Evolutionary conservation across 202 grass and related monocot genomes (phyloP), one percentile per base, ranked within the genome.

Genomic region (Eragrostis tef): DNA sequence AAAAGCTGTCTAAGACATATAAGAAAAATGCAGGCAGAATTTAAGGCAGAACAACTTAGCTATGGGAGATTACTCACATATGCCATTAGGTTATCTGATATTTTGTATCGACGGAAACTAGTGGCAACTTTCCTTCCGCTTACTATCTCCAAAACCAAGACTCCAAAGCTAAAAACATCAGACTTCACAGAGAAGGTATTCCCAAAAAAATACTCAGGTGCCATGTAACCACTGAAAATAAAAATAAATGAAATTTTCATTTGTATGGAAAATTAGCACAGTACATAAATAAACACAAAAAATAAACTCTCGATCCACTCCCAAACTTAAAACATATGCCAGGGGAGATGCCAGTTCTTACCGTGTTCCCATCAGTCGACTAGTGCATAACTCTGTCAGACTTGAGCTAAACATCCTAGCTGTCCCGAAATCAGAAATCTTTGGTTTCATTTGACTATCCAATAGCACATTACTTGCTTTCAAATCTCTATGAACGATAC

Each of bases 381-480:
- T 61, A 27, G 42, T 9, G 2, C 25, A 34, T 21, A 20, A 44
- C 26, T 75, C 20, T 45, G 54, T 60, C 3, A 5, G 15, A 10
- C 20, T 75, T 16, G 73, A 75, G 54, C 34, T 61, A 61, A 61
- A 17, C 54, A 61, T 75, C 10, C 57, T 57, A 22, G 72, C 72
- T 70, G 47, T 70, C 67, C 67, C 67, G 47, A 70, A 73, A 13
- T 73, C 70, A 7, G 70, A 73, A 20, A 73, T 73, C 27, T 73
- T 73, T 54, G 70, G 27, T 12, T 72, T 72, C 70, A 72, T 61
- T 76, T 76, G 56, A 46, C 6, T 3, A 22, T 76, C 73, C 73
- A 77, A 31, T 47, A 77, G 57, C 11, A 77, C 47, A 15, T 77
- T 77, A 63, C 74, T 77, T 63, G 57, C 9, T 63, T 77, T 77